Evolutionary conservation across 2,329 filamentous ascomycete genomes (phyloP).

Genomic region (Fusarium cicatricum): DNA sequence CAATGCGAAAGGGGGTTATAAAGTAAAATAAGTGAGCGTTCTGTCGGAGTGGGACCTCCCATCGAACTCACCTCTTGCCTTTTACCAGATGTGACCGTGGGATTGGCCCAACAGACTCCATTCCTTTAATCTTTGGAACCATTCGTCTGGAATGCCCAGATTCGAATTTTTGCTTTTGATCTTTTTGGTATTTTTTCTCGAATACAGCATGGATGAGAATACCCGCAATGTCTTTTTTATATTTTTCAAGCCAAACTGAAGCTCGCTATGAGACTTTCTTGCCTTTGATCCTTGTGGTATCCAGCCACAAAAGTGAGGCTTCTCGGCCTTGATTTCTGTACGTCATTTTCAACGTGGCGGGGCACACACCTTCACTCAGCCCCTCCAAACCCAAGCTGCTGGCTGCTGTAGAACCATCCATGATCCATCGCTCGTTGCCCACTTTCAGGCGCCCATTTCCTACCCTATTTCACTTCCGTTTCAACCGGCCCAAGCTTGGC

Average conservation of each 20-base stretch:
- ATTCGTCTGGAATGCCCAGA: constrained; percentile 49
- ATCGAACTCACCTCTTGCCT: constrained; percentile 80
- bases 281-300: background rate
- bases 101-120: constrained; percentile 61
- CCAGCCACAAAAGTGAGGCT: constrained; percentile 7
- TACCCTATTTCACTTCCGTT: constrained; percentile 17
- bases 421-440: background rate
- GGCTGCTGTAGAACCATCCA: background rate
- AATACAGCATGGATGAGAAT: too few species aligned
- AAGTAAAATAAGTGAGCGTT: background rate
- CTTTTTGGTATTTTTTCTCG: background rate
- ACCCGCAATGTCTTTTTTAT: background rate
- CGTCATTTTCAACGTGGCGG: constrained; percentile 29
- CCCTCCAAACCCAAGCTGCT: constrained; percentile 28
- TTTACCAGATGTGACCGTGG: constrained; percentile 84
- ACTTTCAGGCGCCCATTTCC: constrained; percentile 30
- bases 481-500: constrained; percentile 15
- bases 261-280: background rate
- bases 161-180: constrained; percentile 53
- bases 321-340: constrained; percentile 22
- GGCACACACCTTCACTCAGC: constrained; percentile 19
- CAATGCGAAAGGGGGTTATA: constrained; percentile 24
- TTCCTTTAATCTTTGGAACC: constrained; percentile 60
- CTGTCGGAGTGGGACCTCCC: constrained; percentile 72
- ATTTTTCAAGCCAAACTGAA: background rate